Percentiles rank a stretch among this genome's conserved stretches.
phyloP scores from a whole-genome alignment of 2,329 filamentous ascomycete species.

The Lecanosticta acicola region DNA sequence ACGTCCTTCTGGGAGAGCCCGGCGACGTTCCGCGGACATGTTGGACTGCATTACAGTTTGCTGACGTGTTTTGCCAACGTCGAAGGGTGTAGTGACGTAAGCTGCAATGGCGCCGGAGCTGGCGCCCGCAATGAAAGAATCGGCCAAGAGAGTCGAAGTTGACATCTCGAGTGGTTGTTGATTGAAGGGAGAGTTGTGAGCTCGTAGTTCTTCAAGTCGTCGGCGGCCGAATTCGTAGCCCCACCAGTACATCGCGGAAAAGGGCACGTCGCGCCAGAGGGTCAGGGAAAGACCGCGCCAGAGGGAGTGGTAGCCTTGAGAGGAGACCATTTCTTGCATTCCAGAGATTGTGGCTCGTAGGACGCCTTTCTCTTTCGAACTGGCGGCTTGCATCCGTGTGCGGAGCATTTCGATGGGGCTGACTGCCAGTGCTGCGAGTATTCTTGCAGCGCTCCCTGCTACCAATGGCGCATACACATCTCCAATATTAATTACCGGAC shows the following conservation, averaged over 20 bases:
- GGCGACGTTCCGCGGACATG: conserved; percentile 35
- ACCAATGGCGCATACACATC: conserved; percentile 74
- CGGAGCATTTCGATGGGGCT: conserved; percentile 91
- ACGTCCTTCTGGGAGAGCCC: conserved; percentile 61
- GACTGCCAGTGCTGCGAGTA: conserved; percentile 75
- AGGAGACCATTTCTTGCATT: conserved; percentile 70
- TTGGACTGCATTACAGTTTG: conserved; percentile 67
- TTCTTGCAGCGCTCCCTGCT: conserved; percentile 71
- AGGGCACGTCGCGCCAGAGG: conserved; percentile 94
- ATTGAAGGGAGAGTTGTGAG: conserved; percentile 23
- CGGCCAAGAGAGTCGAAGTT: conserved; percentile 70
- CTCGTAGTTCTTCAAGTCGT: conserved; percentile 62
- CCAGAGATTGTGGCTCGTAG: conserved; percentile 73
- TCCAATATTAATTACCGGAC: conserved; percentile 60
- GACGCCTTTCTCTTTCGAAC: conserved; percentile 52
- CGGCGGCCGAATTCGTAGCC: conserved; percentile 84
- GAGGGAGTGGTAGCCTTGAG: conserved; percentile 70
- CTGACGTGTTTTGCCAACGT: conserved; percentile 93
- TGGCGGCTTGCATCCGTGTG: conserved; percentile 72
- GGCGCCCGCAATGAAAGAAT: conserved; percentile 85
- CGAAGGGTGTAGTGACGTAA: conserved; percentile 87
- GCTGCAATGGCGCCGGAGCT: conserved; percentile 78
- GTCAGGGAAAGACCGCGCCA: conserved; percentile 90
- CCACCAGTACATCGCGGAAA: conserved; percentile 97
- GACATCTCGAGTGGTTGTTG: conserved; percentile 48